Percentiles rank a stretch among this genome's conserved stretches.
These are phyloP conservation scores for Neospermospora avenae DNA, from an alignment of 2,329 filamentous ascomycete genomes.

Conservation along the genomic window DNA sequence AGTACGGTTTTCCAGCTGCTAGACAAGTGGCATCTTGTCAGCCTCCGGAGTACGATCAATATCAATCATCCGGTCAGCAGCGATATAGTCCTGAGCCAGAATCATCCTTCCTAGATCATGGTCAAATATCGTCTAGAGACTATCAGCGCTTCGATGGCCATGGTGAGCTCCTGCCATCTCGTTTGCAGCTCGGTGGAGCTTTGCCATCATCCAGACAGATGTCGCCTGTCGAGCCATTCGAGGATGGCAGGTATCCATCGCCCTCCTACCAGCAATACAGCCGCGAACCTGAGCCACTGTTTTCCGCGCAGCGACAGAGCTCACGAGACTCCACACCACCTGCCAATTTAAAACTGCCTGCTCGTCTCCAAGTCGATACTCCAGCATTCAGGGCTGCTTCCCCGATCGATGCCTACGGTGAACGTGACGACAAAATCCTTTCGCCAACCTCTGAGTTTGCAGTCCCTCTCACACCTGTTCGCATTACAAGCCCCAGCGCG, in stretches of 20 bases:
- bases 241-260: neutral
- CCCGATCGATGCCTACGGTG: neutral
- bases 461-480: neutral
- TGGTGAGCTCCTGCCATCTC: neutral
- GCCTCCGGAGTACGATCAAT: too few species aligned
- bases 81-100: neutral
- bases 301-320: neutral
- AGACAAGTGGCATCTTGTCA: too few species aligned
- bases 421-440: neutral
- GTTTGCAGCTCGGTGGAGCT: neutral
- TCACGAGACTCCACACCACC: neutral
- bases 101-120: neutral
- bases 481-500: neutral
- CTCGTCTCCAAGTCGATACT: neutral
- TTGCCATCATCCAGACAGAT: neutral
- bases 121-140: neutral
- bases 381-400: neutral
- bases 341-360: neutral
- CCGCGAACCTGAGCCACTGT: neutral
- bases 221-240: neutral
- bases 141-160: neutral
- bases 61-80: neutral
- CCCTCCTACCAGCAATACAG: neutral
- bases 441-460: constrained; percentile 1
- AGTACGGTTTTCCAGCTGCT: too few species aligned